phyloP scores from a whole-genome alignment of 345 rosid species.

The Citrus sp. region DNA sequence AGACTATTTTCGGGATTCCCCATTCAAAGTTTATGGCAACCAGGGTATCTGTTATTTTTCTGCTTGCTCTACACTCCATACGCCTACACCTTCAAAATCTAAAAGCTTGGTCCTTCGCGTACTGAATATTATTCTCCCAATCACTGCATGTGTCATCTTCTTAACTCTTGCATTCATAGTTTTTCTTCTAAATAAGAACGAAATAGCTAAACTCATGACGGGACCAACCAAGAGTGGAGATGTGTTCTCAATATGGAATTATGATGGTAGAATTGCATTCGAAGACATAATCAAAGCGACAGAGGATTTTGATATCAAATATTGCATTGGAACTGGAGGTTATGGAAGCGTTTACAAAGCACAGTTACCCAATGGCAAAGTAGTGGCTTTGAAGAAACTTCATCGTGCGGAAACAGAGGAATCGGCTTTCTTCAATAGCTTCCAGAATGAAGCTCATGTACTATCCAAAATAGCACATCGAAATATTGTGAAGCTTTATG shows the following conservation, averaged over 20 bases:
- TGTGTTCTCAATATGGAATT: constrained; percentile 2
- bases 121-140: background rate
- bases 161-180: background rate
- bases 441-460: constrained; percentile 7
- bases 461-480: constrained; percentile 4
- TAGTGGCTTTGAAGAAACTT: constrained; percentile 18
- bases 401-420: constrained; percentile 2
- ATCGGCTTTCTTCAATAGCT: background rate
- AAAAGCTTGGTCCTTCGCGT: background rate
- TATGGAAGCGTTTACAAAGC: constrained; percentile 6
- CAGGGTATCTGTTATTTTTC: background rate
- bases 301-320: constrained; percentile 14
- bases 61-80: no score
- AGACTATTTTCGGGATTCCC: background rate
- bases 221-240: background rate
- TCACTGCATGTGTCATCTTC: no score
- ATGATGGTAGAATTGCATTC: background rate
- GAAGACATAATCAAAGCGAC: background rate
- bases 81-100: no score
- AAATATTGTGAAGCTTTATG: constrained; percentile 19
- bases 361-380: constrained; percentile 4
- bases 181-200: background rate
- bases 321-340: background rate
- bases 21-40: background rate
- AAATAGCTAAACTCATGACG: background rate